A percentile compares a stretch with the other conserved stretches of the same genome.
Conservation (phyloP, 495 filamentous ascomycete genomes). For the Zalerion maritima region DNA sequence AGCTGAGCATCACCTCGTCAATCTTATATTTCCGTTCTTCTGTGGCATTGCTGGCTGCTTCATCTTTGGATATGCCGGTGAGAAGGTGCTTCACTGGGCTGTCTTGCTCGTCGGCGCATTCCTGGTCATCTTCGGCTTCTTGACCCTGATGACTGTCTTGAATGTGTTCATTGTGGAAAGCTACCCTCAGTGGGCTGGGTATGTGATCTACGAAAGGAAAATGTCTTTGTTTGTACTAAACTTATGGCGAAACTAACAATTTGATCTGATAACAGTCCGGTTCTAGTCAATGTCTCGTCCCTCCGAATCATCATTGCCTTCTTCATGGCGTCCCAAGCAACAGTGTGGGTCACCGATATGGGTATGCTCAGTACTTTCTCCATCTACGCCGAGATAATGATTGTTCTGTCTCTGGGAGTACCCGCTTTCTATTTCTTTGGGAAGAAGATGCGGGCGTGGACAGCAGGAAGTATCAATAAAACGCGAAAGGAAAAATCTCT, state of each 20-base stretch:
- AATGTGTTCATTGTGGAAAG: constrained; percentile 15
- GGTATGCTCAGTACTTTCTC: constrained; percentile 11
- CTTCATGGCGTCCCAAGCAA: constrained; percentile 9
- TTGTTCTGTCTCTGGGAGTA: constrained; percentile 9
- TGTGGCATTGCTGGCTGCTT: constrained; percentile 10
- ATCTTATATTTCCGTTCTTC: constrained; percentile 9
- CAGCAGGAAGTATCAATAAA: constrained; percentile 4
- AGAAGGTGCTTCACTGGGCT: constrained; percentile 9
- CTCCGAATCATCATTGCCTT: constrained; percentile 14
- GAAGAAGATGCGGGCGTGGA: constrained; percentile 9
- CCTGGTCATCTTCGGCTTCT: constrained; percentile 9
- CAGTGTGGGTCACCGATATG: constrained; percentile 9
- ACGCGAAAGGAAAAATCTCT: too few relatives aligned
- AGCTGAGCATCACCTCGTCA: constrained; percentile 13
- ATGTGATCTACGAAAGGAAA: neutral
- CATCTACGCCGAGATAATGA: constrained; percentile 14
- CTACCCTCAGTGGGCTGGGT: constrained; percentile 16
- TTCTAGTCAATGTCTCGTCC: constrained; percentile 15
- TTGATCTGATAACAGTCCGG: constrained; percentile 6
- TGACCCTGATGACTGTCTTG: constrained; percentile 9
- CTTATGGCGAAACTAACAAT: neutral
- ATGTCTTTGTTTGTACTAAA: neutral
- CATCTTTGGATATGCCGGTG: constrained; percentile 11
- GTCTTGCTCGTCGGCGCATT: constrained; percentile 8
- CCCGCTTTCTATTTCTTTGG: constrained; percentile 13